Percentiles rank a stretch among this genome's conserved stretches.
These are phyloP conservation scores for Trichocomaceae sp. DNA, from an alignment of 2,329 filamentous ascomycete genomes.

Conservation along the genomic window DNA sequence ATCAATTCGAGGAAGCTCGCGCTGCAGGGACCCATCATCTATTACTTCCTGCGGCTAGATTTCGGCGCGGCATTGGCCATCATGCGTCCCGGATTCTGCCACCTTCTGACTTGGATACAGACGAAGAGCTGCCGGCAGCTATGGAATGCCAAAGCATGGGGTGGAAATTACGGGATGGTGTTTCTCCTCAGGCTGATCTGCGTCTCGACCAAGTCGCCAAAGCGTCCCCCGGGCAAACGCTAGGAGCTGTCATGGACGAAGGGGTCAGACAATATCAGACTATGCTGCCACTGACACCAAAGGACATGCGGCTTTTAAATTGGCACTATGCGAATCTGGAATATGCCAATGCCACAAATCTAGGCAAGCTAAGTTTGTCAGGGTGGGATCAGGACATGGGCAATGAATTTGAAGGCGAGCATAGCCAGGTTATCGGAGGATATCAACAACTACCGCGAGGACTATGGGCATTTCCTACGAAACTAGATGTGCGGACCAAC, in stretches of 20 bases:
- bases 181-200: conserved; percentile 59
- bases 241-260: conserved; percentile 87
- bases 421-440: conserved; percentile 87
- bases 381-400: conserved; percentile 97
- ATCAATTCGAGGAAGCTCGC: conserved; percentile 63
- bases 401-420: conserved; percentile 93
- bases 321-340: conserved; percentile 99
- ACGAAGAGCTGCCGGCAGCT: conserved; percentile 63
- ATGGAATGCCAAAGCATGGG: conserved; percentile 74
- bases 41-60: conserved; percentile 37
- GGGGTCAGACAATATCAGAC: conserved; percentile 82
- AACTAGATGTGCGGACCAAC: conserved; percentile 69
- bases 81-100: conserved; percentile 51
- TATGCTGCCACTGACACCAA: conserved; percentile 73
- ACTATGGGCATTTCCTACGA: conserved; percentile 67
- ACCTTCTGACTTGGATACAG: conserved; percentile 8
- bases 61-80: conserved; percentile 41
- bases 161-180: conserved; percentile 65
- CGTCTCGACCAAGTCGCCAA: conserved; percentile 62
- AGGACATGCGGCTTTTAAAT: conserved; percentile 85
- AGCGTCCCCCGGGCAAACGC: conserved; percentile 58
- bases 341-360: conserved; percentile 89
- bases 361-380: conserved; percentile 76
- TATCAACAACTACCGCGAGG: conserved; percentile 92
- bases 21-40: conserved; percentile 49